Evolutionary conservation across 106 monocot species (phyloP).

Genomic region (Allium cepa): DNA sequence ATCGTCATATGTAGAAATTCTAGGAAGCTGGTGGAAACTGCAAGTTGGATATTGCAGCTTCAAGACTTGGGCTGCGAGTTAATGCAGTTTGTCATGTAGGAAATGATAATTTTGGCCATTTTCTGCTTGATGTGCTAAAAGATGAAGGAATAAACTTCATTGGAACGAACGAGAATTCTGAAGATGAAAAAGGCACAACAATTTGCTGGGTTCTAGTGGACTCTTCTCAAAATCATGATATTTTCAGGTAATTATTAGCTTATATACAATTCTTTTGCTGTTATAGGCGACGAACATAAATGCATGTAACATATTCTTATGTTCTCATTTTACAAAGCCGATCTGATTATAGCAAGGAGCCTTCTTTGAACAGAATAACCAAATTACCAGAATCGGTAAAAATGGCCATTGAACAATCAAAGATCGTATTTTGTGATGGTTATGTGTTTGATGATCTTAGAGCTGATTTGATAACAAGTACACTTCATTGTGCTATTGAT

Average conservation of each 20-base stretch:
- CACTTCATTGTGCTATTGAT: constrained; percentile 57
- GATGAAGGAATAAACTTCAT: constrained; percentile 57
- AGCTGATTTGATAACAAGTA: constrained; percentile 47
- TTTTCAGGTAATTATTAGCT: constrained; percentile 53
- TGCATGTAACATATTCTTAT: not conserved
- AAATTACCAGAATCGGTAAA: constrained; percentile 35
- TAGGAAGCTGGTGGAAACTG: constrained; percentile 96
- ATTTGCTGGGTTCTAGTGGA: constrained; percentile 92
- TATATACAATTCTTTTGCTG: not conserved
- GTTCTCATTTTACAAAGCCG: constrained; percentile 19
- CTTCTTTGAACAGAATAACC: constrained; percentile 66
- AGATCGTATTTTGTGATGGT: constrained; percentile 85
- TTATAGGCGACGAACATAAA: not conserved
- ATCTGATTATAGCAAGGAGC: constrained; percentile 69
- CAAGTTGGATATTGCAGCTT: constrained; percentile 77
- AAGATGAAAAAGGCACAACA: constrained; percentile 52
- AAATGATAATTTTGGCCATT: constrained; percentile 69
- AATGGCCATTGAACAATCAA: constrained; percentile 51
- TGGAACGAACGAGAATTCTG: constrained; percentile 49
- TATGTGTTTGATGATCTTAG: constrained; percentile 83
- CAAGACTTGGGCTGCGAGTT: constrained; percentile 72
- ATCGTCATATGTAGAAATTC: constrained; percentile 32
- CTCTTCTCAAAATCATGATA: constrained; percentile 82
- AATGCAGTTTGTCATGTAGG: constrained; percentile 72
- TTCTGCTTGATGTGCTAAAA: constrained; percentile 68